These are phyloP conservation scores for Tylopilus subfusipes DNA, from an alignment of 768 basidiomycete genomes.

Conservation along the genomic window DNA sequence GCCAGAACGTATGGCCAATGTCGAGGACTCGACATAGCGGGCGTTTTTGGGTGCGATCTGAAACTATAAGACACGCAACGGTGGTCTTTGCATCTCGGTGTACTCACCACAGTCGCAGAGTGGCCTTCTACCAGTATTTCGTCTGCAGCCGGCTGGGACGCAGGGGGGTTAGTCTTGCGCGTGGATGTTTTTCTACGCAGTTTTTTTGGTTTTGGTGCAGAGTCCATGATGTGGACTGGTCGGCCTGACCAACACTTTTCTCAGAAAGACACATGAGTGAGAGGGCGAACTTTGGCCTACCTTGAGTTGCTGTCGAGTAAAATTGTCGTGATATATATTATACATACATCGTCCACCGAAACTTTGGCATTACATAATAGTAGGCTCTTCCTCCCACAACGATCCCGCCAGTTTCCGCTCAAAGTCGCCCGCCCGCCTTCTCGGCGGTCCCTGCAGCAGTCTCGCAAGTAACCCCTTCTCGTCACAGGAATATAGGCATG, in stretches of 20 bases:
- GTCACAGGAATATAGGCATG: slow-evolving; percentile 30
- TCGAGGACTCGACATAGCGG: slow-evolving; percentile 64
- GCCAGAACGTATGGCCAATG: slow-evolving; percentile 65
- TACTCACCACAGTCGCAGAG: slow-evolving; percentile 19
- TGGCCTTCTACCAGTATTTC: slow-evolving; percentile 27
- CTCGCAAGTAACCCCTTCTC: background rate
- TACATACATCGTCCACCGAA: background rate
- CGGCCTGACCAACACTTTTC: background rate
- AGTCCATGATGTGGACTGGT: slow-evolving; percentile 34
- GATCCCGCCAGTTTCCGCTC: background rate
- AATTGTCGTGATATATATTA: background rate
- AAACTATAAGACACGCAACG: slow-evolving; percentile 18
- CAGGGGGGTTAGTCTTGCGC: slow-evolving; percentile 16
- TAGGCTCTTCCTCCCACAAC: background rate
- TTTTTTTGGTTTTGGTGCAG: slow-evolving; percentile 50
- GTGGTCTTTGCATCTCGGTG: too few species aligned
- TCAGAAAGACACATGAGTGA: background rate
- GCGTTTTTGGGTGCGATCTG: slow-evolving; percentile 46
- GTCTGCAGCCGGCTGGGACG: slow-evolving; percentile 6
- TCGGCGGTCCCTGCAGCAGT: slow-evolving; percentile 2
- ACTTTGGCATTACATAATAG: background rate
- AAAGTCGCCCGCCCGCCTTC: background rate
- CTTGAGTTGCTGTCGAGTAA: background rate
- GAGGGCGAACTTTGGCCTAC: background rate
- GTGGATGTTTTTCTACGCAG: slow-evolving; percentile 45